Evolutionary conservation across 257 asterid species (phyloP).

Genomic region (Parsonsia alboflavescens): DNA sequence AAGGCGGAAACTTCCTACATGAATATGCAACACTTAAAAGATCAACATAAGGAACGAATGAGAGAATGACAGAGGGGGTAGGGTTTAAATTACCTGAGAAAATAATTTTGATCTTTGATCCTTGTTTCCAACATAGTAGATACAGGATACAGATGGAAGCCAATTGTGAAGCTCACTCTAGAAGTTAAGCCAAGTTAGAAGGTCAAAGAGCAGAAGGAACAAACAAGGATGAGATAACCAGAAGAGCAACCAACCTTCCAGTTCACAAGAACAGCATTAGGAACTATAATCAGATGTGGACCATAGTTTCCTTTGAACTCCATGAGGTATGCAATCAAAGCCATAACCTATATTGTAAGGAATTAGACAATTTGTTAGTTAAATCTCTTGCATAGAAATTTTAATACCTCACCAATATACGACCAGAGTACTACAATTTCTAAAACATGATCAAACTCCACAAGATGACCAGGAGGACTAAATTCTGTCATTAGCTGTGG

Average conservation of each 20-base stretch:
- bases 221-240: conserved; percentile 13
- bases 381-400: neutral
- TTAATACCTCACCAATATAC: neutral
- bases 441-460: neutral
- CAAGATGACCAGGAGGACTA: neutral
- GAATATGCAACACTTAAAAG: conserved; percentile 23
- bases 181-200: conserved; percentile 29
- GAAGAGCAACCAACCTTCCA: conserved; percentile 71
- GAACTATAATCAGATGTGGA: conserved; percentile 96
- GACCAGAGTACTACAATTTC: neutral
- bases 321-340: conserved; percentile 92
- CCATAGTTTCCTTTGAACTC: conserved; percentile 99
- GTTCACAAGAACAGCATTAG: conserved; percentile 98
- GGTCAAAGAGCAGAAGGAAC: conserved; percentile 11
- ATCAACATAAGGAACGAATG: conserved; percentile 12
- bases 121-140: conserved; percentile 81
- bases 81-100: conserved; percentile 65
- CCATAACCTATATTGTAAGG: conserved; percentile 69
- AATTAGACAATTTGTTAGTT: neutral
- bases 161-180: conserved; percentile 93
- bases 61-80: conserved; percentile 14
- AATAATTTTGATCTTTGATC: conserved; percentile 86
- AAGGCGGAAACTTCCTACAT: conserved; percentile 81
- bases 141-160: conserved; percentile 97
- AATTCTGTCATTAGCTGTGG: neutral